Base-by-base conservation (phyloP, 176 grass and related monocot genomes). In the Triticum turgidum region DNA sequence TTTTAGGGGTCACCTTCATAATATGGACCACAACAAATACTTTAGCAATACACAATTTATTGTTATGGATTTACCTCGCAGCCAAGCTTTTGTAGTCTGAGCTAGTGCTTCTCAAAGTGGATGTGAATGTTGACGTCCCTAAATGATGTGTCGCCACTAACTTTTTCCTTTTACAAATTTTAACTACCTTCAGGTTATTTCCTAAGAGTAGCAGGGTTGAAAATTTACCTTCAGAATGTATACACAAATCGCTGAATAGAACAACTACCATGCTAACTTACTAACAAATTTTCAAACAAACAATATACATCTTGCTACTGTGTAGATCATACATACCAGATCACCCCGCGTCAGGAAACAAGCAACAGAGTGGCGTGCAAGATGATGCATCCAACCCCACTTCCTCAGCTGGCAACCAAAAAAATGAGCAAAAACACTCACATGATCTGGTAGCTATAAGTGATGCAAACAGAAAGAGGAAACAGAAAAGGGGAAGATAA, bases 301-400 rank as follows among this genome's bases (percentile, higher is more conserved):
- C 45, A 77, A 67, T n/a, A 67, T 38, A 1, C 17, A 58, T 5
- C 15, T 54, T 59, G 30, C 6, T 54, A 83, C 34, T 66, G 17
- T 59, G 51, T 24, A 37, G 29, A 68, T 75, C 27, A 83, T 15
- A 87, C 82, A 79, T 93, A 96, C 94, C 90, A 98, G 44, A 88
- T 96, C 92, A 74, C 97, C 92, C 17, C 97, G 90, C 5, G 97
- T 96, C 54, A 98, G 69, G 61, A 98, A 98, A 88, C 97, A 98
- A 74, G 97, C 97, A 85, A 98, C 94, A 15, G 90, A 96, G 92
- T 98, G 94, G 29, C 94, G 93, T 82, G 97, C 97, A 69, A 98
- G 90, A 88, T 98, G 97, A 84, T 98, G 97, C 87, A 96, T 91
- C 94, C 97, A 98, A 42, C 97, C 97, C 90, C 92, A 98, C 70